phyloP scores from a whole-genome alignment of 2,329 filamentous ascomycete species.

The Eutypella sp. region DNA sequence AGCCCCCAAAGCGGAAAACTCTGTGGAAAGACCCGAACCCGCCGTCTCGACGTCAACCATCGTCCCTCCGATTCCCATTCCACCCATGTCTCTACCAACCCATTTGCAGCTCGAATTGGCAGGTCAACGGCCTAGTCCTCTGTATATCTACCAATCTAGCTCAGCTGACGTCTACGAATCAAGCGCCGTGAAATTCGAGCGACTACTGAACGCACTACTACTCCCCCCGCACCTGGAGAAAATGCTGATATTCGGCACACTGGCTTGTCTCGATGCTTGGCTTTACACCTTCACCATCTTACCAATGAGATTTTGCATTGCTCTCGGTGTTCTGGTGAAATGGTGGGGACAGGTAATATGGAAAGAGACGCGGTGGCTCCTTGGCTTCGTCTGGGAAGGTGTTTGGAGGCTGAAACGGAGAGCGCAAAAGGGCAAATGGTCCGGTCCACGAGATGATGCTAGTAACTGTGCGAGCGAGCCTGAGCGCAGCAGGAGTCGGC shows the following conservation, averaged over 20 bases:
- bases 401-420: conserved; percentile 72
- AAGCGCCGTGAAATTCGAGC: conserved; percentile 84
- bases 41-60: conserved; percentile 41
- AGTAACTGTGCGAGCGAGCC: conserved; percentile 27
- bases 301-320: conserved; percentile 80
- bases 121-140: conserved; percentile 54
- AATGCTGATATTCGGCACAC: conserved; percentile 77
- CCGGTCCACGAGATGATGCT: conserved; percentile 19
- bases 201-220: conserved; percentile 81
- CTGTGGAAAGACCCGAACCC: conserved; percentile 23
- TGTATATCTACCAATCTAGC: conserved; percentile 60
- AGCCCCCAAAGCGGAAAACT: too few relatives aligned
- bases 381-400: conserved; percentile 73
- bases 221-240: conserved; percentile 79
- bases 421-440: conserved; percentile 41
- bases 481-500: conserved; percentile 35
- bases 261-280: conserved; percentile 94
- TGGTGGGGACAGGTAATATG: conserved; percentile 73
- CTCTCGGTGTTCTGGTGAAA: conserved; percentile 66
- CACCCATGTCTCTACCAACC: conserved; percentile 62
- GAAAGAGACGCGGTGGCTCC: conserved; percentile 68
- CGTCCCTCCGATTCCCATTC: conserved; percentile 53
- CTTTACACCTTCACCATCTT: conserved; percentile 95
- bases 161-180: conserved; percentile 75
- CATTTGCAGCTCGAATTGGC: conserved; percentile 61